A percentile compares a stretch with the other conserved stretches of the same genome.
These are phyloP conservation scores for Melanogaster broomeanus DNA, from an alignment of 768 basidiomycete genomes.

Conservation along the genomic window DNA sequence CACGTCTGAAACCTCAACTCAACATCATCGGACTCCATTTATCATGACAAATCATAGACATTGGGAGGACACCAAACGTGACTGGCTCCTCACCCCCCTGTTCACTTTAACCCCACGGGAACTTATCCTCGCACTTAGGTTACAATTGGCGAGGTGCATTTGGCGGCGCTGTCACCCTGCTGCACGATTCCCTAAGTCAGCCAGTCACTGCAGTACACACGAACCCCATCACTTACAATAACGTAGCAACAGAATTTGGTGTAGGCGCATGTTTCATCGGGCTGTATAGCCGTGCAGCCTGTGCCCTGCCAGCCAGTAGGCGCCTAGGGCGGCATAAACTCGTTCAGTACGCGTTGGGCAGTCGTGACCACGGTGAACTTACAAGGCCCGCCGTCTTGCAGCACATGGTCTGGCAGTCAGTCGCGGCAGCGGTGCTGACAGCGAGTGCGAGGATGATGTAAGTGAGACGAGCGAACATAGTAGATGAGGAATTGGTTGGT, in stretches of 20 bases:
- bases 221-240: conserved; percentile 1
- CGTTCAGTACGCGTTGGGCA: background rate
- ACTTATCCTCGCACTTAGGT: too few relatives aligned
- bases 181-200: background rate
- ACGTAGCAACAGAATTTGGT: conserved; percentile 6
- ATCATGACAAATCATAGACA: too few relatives aligned
- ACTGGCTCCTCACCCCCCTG: too few relatives aligned
- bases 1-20: background rate
- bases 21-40: too few relatives aligned
- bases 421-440: background rate
- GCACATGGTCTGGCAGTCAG: background rate
- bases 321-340: background rate
- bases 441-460: background rate
- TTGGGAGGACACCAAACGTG: too few relatives aligned
- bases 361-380: background rate
- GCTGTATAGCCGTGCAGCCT: background rate
- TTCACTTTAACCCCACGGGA: too few relatives aligned
- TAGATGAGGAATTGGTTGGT: background rate
- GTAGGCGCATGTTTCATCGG: background rate
- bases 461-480: conserved; percentile 5
- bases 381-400: background rate
- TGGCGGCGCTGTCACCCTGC: background rate
- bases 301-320: background rate
- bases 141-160: background rate
- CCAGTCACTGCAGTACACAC: background rate